These are phyloP conservation scores for Clonostachys rhizophaga DNA, from an alignment of 2,329 filamentous ascomycete species.

Conservation along the genomic window DNA sequence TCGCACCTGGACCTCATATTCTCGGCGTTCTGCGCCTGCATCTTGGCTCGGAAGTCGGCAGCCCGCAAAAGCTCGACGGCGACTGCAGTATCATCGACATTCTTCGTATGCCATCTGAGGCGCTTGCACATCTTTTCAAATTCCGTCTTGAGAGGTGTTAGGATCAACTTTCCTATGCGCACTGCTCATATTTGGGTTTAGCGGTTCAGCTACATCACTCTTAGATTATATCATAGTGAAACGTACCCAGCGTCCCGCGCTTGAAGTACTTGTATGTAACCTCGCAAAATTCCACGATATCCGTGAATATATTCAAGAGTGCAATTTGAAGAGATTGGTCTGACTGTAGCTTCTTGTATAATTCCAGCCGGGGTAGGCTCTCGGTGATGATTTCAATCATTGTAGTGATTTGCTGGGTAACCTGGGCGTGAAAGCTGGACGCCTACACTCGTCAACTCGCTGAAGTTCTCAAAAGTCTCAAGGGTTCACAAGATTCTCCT, in stretches of 20 bases:
- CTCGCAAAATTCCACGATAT: neutral
- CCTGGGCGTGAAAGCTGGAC: neutral
- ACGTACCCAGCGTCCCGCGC: neutral
- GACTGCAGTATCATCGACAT: neutral
- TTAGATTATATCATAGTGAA: neutral
- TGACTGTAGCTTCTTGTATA: neutral
- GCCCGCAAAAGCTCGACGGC: neutral
- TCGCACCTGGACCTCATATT: neutral
- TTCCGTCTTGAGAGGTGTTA: neutral
- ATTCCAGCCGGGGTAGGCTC: neutral
- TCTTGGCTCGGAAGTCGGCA: neutral
- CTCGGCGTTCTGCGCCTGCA: neutral
- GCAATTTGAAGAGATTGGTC: neutral
- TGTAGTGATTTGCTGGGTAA: neutral
- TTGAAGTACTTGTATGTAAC: neutral
- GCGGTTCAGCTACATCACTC: too few species aligned
- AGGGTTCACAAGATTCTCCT: too few species aligned
- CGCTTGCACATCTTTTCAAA: neutral
- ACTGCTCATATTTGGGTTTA: neutral
- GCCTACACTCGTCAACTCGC: neutral
- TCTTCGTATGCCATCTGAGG: neutral
- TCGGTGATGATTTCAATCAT: neutral
- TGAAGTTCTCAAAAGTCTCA: too few species aligned
- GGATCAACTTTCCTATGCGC: neutral
- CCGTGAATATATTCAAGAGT: neutral